Conservation (phyloP, 2,329 filamentous ascomycete species). For the Colletotrichum sp. region DNA sequence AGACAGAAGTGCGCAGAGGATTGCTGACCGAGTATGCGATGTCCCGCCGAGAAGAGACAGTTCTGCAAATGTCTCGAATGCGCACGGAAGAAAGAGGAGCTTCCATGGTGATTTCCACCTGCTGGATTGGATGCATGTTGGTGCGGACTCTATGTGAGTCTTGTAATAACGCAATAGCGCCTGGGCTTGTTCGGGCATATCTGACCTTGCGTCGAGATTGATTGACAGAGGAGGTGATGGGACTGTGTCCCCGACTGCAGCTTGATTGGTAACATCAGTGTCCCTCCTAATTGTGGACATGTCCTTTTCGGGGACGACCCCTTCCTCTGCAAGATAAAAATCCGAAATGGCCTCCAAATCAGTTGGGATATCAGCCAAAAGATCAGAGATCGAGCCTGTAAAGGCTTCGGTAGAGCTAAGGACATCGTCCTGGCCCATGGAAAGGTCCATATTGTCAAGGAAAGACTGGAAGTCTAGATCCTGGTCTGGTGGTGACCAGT, state of each 20-base stretch:
- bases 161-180: slow-evolving; percentile 32
- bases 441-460: background rate
- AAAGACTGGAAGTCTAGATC: background rate
- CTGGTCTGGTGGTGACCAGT: background rate
- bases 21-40: slow-evolving; percentile 39
- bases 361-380: background rate
- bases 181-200: slow-evolving; percentile 24
- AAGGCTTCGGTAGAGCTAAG: background rate
- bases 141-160: background rate
- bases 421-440: background rate
- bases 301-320: background rate
- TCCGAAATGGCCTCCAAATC: background rate
- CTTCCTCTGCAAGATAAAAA: background rate
- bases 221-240: background rate
- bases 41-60: slow-evolving; percentile 42
- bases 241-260: background rate
- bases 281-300: background rate
- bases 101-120: slow-evolving; percentile 49
- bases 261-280: background rate
- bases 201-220: background rate
- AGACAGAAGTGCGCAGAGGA: slow-evolving; percentile 43
- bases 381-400: background rate
- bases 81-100: slow-evolving; percentile 44
- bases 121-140: slow-evolving; percentile 19
- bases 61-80: slow-evolving; percentile 44